Evolutionary conservation across 2,329 filamentous ascomycete species (phyloP).

Genomic region (Venturia aucupariae): DNA sequence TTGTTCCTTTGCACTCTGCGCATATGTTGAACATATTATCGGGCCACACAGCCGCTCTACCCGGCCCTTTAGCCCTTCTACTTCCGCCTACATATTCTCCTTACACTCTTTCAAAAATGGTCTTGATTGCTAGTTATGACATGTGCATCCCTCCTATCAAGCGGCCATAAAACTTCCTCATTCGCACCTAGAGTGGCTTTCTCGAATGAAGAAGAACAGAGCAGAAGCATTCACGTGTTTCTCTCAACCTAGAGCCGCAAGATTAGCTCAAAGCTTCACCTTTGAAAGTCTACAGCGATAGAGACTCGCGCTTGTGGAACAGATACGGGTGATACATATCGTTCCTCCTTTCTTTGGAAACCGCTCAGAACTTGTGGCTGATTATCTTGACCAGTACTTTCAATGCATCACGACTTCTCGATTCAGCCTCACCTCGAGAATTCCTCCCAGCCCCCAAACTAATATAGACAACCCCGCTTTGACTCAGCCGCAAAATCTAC

Average conservation of each 20-base stretch:
- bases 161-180: slow-evolving; percentile 11
- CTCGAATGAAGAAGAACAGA: slow-evolving; percentile 10
- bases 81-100: background rate
- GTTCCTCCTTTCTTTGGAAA: background rate
- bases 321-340: slow-evolving; percentile 15
- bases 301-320: slow-evolving; percentile 14
- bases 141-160: background rate
- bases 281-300: slow-evolving; percentile 12
- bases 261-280: slow-evolving; percentile 5
- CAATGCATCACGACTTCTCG: no score
- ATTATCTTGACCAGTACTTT: no score
- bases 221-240: slow-evolving; percentile 5
- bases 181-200: slow-evolving; percentile 8
- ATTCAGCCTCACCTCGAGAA: no score
- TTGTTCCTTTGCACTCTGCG: no score
- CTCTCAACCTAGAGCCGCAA: slow-evolving; percentile 5
- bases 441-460: no score
- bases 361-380: no score
- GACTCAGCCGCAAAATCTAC: no score
- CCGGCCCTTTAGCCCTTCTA: background rate
- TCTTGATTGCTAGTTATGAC: background rate
- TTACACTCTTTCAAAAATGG: background rate
- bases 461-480: no score
- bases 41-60: no score
- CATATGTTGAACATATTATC: no score